A percentile compares a stretch with the other conserved stretches of the same genome.
phyloP scores from a whole-genome alignment of 2,329 filamentous ascomycete species.

The Alternaria hordeiaustralica region DNA sequence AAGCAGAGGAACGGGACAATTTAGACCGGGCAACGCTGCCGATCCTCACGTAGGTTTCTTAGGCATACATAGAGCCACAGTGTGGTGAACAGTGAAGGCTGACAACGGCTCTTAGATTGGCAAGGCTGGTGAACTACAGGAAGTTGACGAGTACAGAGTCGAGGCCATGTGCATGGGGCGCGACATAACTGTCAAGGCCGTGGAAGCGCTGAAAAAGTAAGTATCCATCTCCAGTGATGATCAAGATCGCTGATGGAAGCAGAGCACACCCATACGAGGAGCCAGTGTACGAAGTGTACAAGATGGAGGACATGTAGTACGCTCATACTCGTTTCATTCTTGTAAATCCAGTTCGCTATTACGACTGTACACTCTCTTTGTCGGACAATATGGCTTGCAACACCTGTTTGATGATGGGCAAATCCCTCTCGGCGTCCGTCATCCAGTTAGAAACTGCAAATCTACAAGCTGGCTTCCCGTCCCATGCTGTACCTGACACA shows the following conservation, averaged over 20 bases:
- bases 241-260: background rate
- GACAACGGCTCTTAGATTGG: slow-evolving; percentile 56
- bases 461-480: slow-evolving; percentile 74
- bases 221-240: background rate
- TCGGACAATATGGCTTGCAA: slow-evolving; percentile 53
- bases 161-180: slow-evolving; percentile 68
- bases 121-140: slow-evolving; percentile 62
- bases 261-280: slow-evolving; percentile 57
- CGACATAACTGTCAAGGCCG: slow-evolving; percentile 63
- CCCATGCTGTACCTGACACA: slow-evolving; percentile 82
- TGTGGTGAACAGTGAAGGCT: background rate
- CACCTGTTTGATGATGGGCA: slow-evolving; percentile 68
- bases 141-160: slow-evolving; percentile 66
- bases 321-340: background rate
- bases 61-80: background rate
- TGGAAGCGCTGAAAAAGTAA: slow-evolving; percentile 68
- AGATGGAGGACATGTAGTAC: slow-evolving; percentile 51
- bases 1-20: slow-evolving; percentile 66
- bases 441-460: slow-evolving; percentile 88
- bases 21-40: slow-evolving; percentile 66
- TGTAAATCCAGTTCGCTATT: background rate
- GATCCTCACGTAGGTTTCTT: slow-evolving; percentile 58
- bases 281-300: slow-evolving; percentile 55
- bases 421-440: slow-evolving; percentile 72
- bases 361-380: background rate